Base-by-base conservation (phyloP, 495 filamentous ascomycete genomes). In the Penicillium waksmanii region DNA sequence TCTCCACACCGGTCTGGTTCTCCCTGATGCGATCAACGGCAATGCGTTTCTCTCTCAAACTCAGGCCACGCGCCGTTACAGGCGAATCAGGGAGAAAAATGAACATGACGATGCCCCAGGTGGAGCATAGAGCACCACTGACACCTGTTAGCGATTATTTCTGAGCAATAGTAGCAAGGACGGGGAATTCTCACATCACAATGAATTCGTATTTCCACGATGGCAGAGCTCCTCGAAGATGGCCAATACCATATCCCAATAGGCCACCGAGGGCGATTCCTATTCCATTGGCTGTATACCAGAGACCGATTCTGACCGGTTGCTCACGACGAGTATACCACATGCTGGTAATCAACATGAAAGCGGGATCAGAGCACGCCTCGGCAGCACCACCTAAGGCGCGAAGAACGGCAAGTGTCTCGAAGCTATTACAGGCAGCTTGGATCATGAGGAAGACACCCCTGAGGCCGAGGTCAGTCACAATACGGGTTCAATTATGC, bases 161-260 rank as follows among this genome's bases (percentile, higher is more conserved):
- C 27, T 31, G 46, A 27, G 21, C 8, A 17, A 25, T 13, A 5
- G 0, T n/a, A 34, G 31, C 34, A 5, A 23, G 23, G 18, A 15
- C n/a, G 1, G 0, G 0, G 21, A 0, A 15, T 4, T 35, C 67
- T 23, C 64, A 77, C 73, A 87, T 72, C 55, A 79, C 71, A 15
- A 85, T 61, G 62, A 83, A 80, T 61, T 85, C 81, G 53, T 83
- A 85, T 65, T 83, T 82, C 83, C 83, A 84, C 0, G 80, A 83
- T 6, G 80, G 76, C 46, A 84, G 69, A 12, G 74, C 69, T 47
- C 82, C 82, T 53, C 65, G 71, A 54, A 85, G 79, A 51, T 82
- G 76, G 3, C 83, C 82, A 40, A 85, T 84, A 0, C 77, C 85
- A 63, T 87, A 87, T 0, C 84, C 83, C 0, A 87, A 62, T 5